Base-by-base conservation (phyloP, 495 filamentous ascomycete species). In the Hamigera avellanea region DNA sequence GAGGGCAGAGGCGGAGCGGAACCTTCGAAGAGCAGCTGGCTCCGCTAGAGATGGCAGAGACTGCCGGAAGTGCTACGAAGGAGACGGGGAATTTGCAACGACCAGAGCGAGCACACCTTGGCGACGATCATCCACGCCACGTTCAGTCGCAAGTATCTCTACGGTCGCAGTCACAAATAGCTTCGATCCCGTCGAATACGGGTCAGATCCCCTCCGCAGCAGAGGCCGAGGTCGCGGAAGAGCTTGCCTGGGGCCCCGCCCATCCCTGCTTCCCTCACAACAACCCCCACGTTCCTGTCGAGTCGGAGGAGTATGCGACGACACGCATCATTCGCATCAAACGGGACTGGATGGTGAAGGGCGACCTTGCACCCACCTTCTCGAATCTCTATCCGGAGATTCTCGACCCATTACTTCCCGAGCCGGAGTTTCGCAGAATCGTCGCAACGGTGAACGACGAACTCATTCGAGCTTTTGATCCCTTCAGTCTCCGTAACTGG, bases 361-460 rank as follows among this genome's bases (percentile, higher is more conserved):
- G 87, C 4, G 91, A 99, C 54, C 64, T 95, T n/a, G 86, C 87
- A 6, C 91, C 91, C 13, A 82, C 83, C 0, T 95, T 87, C 49
- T 87, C 83, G 6, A 95, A 94, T 43, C 70, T 94, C 1, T 99
- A 96, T 45, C 91, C 91, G 0, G 91, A 96, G 45, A 93, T 96
- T 37, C 63, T 99, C 9, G 86, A 93, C 41, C 86, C 87, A 2
- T 73, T 83, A 29, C 56, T 91, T 3, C 75, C 81, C 13, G 84
- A 91, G 45, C 71, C 78, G 37, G 82, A 86, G 46, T 95, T 95
- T 49, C 75, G 89, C 6, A 64, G 58, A n/a, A 60, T 95, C 18
- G 76, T 95, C 15, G 72, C 80, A 25, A 78, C 71, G 35, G 69
- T 95, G 8, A 95, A 95, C 43, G 62, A 71, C 8, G 72, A 79